Conservation (phyloP, 2,329 filamentous ascomycete genomes). For the Phaeosphaeria sp. region DNA sequence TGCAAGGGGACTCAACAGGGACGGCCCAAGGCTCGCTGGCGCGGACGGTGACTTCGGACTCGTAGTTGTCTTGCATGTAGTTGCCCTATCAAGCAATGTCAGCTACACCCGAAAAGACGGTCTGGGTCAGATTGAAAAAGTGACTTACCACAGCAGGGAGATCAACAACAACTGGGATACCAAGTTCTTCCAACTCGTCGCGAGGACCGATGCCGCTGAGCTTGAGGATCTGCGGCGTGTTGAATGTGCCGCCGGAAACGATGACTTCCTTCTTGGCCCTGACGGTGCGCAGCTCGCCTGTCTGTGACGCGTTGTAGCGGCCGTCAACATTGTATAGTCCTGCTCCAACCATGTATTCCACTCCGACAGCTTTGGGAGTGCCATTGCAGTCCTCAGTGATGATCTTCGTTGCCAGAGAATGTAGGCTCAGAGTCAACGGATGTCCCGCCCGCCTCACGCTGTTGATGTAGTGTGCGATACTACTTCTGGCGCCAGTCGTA, state of each 20-base stretch:
- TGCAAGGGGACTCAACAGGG: constrained; percentile 25
- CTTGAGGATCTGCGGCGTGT: constrained; percentile 66
- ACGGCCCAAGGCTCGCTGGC: constrained; percentile 8
- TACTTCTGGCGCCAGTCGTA: neutral
- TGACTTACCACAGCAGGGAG: constrained; percentile 57
- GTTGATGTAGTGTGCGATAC: constrained; percentile 23
- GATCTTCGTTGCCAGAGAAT: constrained; percentile 69
- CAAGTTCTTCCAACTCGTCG: constrained; percentile 57
- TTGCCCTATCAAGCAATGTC: constrained; percentile 49
- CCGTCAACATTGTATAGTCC: constrained; percentile 49
- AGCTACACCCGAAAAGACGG: neutral
- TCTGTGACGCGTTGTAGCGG: constrained; percentile 38
- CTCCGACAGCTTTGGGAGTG: constrained; percentile 54
- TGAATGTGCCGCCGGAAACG: constrained; percentile 59
- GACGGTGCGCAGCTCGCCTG: constrained; percentile 29
- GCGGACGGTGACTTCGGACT: constrained; percentile 50
- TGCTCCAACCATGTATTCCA: constrained; percentile 48
- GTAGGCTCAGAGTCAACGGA: constrained; percentile 61
- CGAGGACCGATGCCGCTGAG: constrained; percentile 61
- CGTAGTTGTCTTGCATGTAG: constrained; percentile 67
- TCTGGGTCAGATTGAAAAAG: neutral
- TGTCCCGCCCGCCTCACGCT: constrained; percentile 41
- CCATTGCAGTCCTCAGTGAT: constrained; percentile 68
- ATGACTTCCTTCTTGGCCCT: constrained; percentile 33
- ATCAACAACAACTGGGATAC: constrained; percentile 59